Base-by-base conservation (phyloP, 1,139 yeast species). In the Yamadazyma diddensiae region DNA sequence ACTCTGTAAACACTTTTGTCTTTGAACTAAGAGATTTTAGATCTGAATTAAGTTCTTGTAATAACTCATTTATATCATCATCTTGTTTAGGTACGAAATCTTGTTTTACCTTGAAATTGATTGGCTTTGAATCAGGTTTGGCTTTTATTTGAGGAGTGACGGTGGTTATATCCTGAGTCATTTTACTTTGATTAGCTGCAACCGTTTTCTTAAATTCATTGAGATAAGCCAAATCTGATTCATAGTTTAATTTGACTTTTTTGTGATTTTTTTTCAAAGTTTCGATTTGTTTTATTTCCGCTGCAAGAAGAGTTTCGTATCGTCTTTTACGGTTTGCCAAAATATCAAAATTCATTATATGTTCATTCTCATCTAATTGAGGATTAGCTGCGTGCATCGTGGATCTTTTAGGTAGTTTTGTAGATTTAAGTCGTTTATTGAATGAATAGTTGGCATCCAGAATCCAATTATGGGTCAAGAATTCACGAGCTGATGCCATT, bases 301-400 rank as follows among this genome's bases (percentile, higher is more conserved):
- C 73, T 62, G 56, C 64, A 11, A 67, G 47, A 40, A 61, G 61
- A 1, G 70, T 62, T 39, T 67, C 72, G 30, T 65, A 43, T 26
- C 53, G 52, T 13, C 52, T 50, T 36, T 59, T 64, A 9, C 62
- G 46, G 24, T 62, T 47, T 6, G 42, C 38, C 14, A 65, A 49
- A 15, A 47, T 53, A 39, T 68, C 73, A 27, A 52, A 53, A 39
- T 52, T 57, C 24, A 68, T 49, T 1, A 63, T 51, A 24, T 21
- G 27, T 9, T 16, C 20, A 21, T 49, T 43, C n/a, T 51, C 50
- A 20, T 45, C 50, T 26, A 41, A 44, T 12, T 41, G 45, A 6
- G 36, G 17, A 17, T 41, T 43, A 14, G 43, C 30, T 12, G 25
- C 30, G 16, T 41, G 48, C 53, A 57, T 43, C 2, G 57, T 34